Evolutionary conservation across 1,139 yeast genomes (phyloP).

Genomic region (Scheffersomyces quercinus): DNA sequence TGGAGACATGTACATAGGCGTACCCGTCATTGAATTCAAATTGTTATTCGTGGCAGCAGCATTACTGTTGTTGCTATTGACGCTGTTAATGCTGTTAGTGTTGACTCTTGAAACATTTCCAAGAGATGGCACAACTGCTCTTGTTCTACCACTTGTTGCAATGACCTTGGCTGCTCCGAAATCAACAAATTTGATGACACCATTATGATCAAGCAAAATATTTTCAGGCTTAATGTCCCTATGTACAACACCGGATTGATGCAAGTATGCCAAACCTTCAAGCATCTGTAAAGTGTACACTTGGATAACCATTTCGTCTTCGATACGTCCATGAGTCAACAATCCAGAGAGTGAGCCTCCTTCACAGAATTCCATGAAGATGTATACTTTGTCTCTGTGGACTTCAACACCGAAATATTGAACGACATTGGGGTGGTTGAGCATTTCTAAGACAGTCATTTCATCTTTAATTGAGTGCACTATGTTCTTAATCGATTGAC

Average conservation of each 20-base stretch:
- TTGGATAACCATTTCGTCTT: slow-evolving; percentile 91
- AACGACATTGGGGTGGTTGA: slow-evolving; percentile 93
- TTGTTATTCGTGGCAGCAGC: slow-evolving; percentile 20
- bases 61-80: slow-evolving; percentile 11
- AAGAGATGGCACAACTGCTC: slow-evolving; percentile 16
- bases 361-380: slow-evolving; percentile 97
- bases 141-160: slow-evolving; percentile 64
- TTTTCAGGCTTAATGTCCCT: slow-evolving; percentile 97
- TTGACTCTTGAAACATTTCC: slow-evolving; percentile 6
- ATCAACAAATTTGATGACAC: slow-evolving; percentile 92
- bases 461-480: slow-evolving; percentile 92
- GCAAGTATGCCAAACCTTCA: slow-evolving; percentile 93
- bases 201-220: slow-evolving; percentile 84
- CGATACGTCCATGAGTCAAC: slow-evolving; percentile 83
- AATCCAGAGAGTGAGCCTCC: slow-evolving; percentile 90
- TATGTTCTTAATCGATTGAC: slow-evolving; percentile 80
- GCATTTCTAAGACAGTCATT: slow-evolving; percentile 93
- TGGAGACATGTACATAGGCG: slow-evolving; percentile 99
- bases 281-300: slow-evolving; percentile 89
- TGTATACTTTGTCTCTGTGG: slow-evolving; percentile 91
- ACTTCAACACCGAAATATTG: slow-evolving; percentile 97
- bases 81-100: slow-evolving; percentile 7
- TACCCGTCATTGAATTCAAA: slow-evolving; percentile 74
- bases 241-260: slow-evolving; percentile 94
- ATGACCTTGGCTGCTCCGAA: slow-evolving; percentile 97